Base-by-base conservation (phyloP, 1,284 basidiomycete species). In the Malassezia globosa region DNA sequence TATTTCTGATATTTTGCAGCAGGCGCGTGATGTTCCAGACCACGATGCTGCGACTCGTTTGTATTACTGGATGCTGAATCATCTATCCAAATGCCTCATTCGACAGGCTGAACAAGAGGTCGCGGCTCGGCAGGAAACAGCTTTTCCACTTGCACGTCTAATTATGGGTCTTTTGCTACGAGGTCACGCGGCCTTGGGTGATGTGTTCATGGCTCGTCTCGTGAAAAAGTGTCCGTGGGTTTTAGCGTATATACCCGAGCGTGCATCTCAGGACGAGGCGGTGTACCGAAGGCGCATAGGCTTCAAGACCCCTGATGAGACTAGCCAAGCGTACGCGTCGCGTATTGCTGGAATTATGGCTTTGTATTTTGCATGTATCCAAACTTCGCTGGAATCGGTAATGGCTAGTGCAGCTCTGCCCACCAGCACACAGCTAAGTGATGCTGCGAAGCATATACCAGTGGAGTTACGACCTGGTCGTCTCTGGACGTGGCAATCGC, bases 21-120 rank as follows among this genome's bases (percentile, higher is more conserved):
- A 61, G 16, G 65, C 68, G 5, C 58, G 58, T 14, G 40, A 52
- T 23, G 49, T 29, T 14, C 26, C 63, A 69, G 23, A 66, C 72
- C 35, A 60, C 73, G 73, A 60, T 55, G 67, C 56, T 42, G 10
- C 16, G 44, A 56, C 60, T 19, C 23, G 22, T 7, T 66, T 73
- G 10, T 92, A 90, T 72, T 73, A 77, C 40, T 86, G 87, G 58
- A 78, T 84, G 14, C 78, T 92, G 21, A 90, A 86, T 21, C 85
- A 89, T 18, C 78, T 94, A 19, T 77, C 86, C 45, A 97, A 96
- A 69, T 78, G 82, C 29, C 81, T 97, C 50, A 80, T 96, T 37
- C 78, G 85, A 27, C 94, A 96, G 76, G 89, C 90, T 6, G 89
- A 95, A 74, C 84, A 83, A 0, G 92, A 97, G 73, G 87, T 95